Conservation (phyloP, 176 grass and related monocot species). For the Aegilops longissima region DNA sequence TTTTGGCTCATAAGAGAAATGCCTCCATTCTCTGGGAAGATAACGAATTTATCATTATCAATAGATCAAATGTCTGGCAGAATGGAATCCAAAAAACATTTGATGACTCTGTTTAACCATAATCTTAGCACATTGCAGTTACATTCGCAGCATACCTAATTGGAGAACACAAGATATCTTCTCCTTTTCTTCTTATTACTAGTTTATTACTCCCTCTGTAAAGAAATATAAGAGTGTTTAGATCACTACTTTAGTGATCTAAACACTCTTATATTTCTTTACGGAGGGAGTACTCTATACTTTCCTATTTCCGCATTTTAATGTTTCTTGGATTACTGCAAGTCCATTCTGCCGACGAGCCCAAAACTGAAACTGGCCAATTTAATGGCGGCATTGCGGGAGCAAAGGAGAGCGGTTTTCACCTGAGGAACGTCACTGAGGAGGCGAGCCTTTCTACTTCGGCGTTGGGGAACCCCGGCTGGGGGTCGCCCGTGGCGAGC, state of each 20-base stretch:
- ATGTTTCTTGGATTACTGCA: not conserved
- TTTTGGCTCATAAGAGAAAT: constrained; percentile 85
- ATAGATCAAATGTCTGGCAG: not conserved
- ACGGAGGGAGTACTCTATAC: too few relatives aligned
- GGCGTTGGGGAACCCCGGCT: constrained; percentile 27
- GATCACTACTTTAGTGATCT: too few relatives aligned
- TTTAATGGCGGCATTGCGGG: not conserved
- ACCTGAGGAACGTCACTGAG: constrained; percentile 68
- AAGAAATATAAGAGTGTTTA: too few relatives aligned
- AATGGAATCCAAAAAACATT: not conserved
- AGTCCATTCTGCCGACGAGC: not conserved
- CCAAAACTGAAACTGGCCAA: not conserved
- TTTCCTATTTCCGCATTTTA: not conserved
- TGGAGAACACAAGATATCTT: too few relatives aligned
- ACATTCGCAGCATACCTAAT: too few relatives aligned
- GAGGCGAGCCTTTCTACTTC: constrained; percentile 61
- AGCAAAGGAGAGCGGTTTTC: not conserved
- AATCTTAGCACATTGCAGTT: not conserved
- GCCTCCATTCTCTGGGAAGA: constrained; percentile 78
- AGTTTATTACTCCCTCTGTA: too few relatives aligned
- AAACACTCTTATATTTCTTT: too few relatives aligned
- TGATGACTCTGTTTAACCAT: not conserved
- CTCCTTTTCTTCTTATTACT: too few relatives aligned
- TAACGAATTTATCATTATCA: not conserved
- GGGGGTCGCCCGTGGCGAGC: constrained; percentile 23